phyloP scores from a whole-genome alignment of 331 rosid genomes.

The Malus hybrid region DNA sequence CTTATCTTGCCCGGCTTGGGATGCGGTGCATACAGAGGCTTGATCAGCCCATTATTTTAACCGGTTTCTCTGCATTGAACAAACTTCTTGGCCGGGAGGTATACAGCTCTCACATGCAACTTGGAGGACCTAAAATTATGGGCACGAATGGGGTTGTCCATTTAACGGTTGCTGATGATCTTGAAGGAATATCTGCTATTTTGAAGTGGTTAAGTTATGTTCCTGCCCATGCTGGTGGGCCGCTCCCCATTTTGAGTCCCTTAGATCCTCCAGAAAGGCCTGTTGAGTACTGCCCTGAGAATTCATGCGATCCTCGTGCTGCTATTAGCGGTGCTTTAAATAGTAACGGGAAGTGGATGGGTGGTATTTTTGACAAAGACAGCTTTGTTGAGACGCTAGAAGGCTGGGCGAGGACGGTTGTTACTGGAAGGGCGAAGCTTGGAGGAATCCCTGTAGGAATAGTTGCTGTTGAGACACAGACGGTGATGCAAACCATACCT shows the following conservation, averaged over 20 bases:
- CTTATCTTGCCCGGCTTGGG: conserved; percentile 99
- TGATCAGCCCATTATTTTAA: conserved; percentile 96
- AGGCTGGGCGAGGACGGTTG: conserved; percentile 99
- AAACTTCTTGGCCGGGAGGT: conserved; percentile 99
- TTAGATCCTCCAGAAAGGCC: conserved; percentile 89
- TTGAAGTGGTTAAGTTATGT: conserved; percentile 96
- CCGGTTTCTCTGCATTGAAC: conserved; percentile 95
- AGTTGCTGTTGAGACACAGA: conserved; percentile 97
- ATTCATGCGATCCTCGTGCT: conserved; percentile 96
- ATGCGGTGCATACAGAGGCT: conserved; percentile 99
- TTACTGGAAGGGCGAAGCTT: conserved; percentile 97
- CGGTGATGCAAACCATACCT: conserved; percentile 97
- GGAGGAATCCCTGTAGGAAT: conserved; percentile 98
- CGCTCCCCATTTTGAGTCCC: conserved; percentile 75
- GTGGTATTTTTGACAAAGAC: conserved; percentile 92
- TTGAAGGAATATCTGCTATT: conserved; percentile 91
- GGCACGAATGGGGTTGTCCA: conserved; percentile 99
- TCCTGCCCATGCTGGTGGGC: conserved; percentile 79
- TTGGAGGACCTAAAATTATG: conserved; percentile 99
- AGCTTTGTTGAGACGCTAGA: conserved; percentile 97
- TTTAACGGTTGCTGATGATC: conserved; percentile 94
- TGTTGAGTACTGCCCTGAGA: conserved; percentile 85
- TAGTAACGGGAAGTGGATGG: conserved; percentile 76
- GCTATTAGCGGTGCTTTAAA: conserved; percentile 70
- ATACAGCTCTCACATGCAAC: conserved; percentile 99